A percentile compares a stretch with the other conserved stretches of the same genome.
These are phyloP conservation scores for Piper longum DNA, from an alignment of 164 flowering plant species.

Conservation along the genomic window DNA sequence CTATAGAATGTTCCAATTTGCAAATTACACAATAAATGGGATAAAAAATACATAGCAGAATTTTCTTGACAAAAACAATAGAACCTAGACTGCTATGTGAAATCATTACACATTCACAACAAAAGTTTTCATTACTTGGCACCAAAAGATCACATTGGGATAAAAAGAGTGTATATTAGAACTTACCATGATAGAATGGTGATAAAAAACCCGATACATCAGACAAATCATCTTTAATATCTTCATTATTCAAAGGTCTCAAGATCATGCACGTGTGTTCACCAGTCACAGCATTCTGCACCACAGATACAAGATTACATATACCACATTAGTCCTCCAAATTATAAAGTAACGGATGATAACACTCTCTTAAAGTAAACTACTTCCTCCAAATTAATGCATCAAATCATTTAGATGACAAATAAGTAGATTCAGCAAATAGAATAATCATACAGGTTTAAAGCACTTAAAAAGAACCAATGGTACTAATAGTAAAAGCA, in stretches of 20 bases:
- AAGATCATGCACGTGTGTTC: slow-evolving; percentile 92
- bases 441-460: no score
- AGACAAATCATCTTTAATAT: slow-evolving; percentile 43
- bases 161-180: no score
- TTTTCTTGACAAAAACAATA: no score
- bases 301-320: slow-evolving; percentile 7
- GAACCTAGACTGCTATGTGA: background rate
- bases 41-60: background rate
- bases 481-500: background rate
- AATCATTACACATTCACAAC: no score
- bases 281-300: slow-evolving; percentile 80
- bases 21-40: no score
- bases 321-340: slow-evolving; percentile 3
- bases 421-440: no score
- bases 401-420: no score
- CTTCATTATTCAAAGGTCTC: slow-evolving; percentile 69
- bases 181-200: slow-evolving; percentile 67
- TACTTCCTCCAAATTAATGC: no score
- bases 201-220: slow-evolving; percentile 55
- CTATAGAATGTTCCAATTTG: background rate
- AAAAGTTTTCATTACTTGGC: background rate
- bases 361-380: no score
- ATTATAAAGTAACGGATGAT: no score
- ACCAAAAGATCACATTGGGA: background rate
- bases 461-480: no score